phyloP scores from a whole-genome alignment of 352 stramenopile genomes.

The Pythium rishiriense region DNA sequence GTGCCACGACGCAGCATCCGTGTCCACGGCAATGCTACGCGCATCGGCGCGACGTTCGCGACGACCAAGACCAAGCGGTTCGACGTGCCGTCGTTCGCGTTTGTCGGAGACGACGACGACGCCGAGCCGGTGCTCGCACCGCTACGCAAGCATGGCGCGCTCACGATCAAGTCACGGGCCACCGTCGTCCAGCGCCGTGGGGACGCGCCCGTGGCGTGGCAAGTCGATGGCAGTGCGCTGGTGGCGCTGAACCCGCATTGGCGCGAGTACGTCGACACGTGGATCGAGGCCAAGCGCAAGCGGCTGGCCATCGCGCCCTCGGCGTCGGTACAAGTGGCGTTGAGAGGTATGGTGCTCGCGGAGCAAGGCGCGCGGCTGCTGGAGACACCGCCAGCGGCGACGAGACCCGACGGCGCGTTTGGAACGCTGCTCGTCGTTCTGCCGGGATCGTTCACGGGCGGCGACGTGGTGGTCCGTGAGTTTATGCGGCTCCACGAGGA shows the following conservation, averaged over 20 bases:
- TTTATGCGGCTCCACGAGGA: neutral
- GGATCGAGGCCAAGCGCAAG: neutral
- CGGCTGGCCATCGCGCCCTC: neutral
- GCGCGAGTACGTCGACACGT: neutral
- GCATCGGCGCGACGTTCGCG: neutral
- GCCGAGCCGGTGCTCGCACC: neutral
- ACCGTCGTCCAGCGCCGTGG: neutral
- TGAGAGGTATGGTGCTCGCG: neutral
- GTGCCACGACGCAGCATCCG: neutral
- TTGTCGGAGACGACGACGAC: neutral
- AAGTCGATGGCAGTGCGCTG: neutral
- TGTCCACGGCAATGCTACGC: neutral
- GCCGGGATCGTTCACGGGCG: neutral
- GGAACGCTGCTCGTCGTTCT: neutral
- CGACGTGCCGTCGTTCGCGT: neutral
- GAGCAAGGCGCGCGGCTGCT: neutral
- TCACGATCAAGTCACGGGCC: neutral
- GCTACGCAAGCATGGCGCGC: neutral
- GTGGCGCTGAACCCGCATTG: neutral
- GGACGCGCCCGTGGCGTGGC: neutral
- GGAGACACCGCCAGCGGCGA: neutral
- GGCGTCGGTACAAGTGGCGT: neutral
- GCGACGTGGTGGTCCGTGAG: neutral
- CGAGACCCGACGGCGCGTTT: neutral
- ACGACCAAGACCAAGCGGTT: neutral